phyloP scores from a whole-genome alignment of 768 basidiomycete species.

The Tulasnella sp. region DNA sequence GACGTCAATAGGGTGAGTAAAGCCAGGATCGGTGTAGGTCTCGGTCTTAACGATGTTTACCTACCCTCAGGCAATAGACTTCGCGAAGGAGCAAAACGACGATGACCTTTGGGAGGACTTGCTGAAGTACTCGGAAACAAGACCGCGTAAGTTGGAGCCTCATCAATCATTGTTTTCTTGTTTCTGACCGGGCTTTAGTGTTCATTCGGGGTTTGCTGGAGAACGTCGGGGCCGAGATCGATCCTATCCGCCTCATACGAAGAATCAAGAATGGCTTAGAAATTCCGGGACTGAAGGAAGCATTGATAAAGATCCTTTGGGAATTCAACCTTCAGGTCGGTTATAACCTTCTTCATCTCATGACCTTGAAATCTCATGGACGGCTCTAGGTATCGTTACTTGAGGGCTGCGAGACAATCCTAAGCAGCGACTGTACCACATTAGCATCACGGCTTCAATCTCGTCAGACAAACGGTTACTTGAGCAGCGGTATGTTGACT shows the following conservation, averaged over 20 bases:
- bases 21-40: too few species aligned
- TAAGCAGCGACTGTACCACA: conserved; percentile 70
- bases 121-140: conserved; percentile 83
- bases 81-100: conserved; percentile 94
- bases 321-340: conserved; percentile 75
- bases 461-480: conserved; percentile 72
- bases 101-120: conserved; percentile 98
- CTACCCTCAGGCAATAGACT: conserved; percentile 73
- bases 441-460: conserved; percentile 56
- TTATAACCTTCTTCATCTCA: neutral
- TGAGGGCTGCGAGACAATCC: conserved; percentile 81
- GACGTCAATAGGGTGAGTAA: conserved; percentile 73
- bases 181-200: conserved; percentile 31
- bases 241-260: conserved; percentile 86
- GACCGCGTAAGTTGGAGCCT: conserved; percentile 49
- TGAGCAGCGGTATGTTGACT: conserved; percentile 51
- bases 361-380: neutral
- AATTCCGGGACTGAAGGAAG: conserved; percentile 88
- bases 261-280: conserved; percentile 94
- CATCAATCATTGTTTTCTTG: neutral
- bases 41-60: neutral
- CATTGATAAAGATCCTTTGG: conserved; percentile 92
- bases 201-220: conserved; percentile 94
- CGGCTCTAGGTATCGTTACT: conserved; percentile 59
- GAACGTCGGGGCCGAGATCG: conserved; percentile 88